Conservation (phyloP, 805 yeast genomes). For the Wickerhamomyces sydowiorum region DNA sequence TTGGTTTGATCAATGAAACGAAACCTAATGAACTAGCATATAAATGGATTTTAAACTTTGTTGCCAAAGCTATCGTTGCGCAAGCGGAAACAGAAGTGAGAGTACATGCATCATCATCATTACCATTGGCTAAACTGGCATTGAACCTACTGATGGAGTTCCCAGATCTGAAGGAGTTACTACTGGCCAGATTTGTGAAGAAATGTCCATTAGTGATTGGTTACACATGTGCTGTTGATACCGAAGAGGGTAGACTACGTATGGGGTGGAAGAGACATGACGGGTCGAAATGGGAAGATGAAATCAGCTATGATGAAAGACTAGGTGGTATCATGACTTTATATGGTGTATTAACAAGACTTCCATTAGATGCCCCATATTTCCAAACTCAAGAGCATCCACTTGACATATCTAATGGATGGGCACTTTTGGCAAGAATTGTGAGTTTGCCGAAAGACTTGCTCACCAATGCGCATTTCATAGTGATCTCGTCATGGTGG, state of each 20-base stretch:
- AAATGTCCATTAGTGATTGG: conserved; percentile 91
- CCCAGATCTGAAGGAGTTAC: conserved; percentile 34
- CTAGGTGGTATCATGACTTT: conserved; percentile 81
- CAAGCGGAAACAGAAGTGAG: conserved; percentile 93
- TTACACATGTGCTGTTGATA: conserved; percentile 64
- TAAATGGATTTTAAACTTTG: conserved; percentile 72
- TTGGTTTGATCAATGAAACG: conserved; percentile 42
- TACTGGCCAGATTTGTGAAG: conserved; percentile 77
- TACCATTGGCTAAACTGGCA: conserved; percentile 72
- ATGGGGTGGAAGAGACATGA: conserved; percentile 82
- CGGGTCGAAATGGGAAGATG: conserved; percentile 40
- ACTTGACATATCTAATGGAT: conserved; percentile 48
- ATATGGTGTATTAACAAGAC: conserved; percentile 67
- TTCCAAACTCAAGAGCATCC: conserved; percentile 38
- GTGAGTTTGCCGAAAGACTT: conserved; percentile 48
- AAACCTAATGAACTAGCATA: conserved; percentile 46
- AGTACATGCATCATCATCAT: conserved; percentile 69
- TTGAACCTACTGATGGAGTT: conserved; percentile 43
- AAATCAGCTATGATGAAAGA: conserved; percentile 73
- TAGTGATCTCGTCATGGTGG: conserved; percentile 84
- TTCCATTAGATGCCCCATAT: conserved; percentile 27
- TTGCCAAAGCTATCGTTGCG: conserved; percentile 78
- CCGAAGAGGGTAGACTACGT: conserved; percentile 71
- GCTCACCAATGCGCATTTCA: conserved; percentile 64
- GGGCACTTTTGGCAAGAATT: conserved; percentile 72